A percentile compares a stretch with the other conserved stretches of the same genome.
Evolutionary conservation across 2,329 filamentous ascomycete genomes (phyloP).

Genomic region (Helminthosporium solani): DNA sequence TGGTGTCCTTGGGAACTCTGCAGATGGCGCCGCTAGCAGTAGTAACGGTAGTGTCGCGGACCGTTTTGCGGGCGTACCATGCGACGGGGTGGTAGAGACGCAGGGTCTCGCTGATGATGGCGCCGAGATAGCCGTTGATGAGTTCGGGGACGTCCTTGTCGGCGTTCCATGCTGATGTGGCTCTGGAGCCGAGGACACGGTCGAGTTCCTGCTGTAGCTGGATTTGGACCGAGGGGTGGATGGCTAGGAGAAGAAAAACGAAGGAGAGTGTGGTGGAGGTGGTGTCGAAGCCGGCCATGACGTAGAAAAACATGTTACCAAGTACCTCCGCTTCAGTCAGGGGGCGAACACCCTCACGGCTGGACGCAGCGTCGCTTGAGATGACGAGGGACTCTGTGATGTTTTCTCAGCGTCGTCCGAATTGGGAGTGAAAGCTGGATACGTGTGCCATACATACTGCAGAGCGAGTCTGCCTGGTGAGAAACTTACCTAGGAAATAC

Average conservation of each 20-base stretch:
- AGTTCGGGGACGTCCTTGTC: constrained; percentile 7
- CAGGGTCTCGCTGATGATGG: constrained; percentile 14
- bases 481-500: too few relatives aligned
- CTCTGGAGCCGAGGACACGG: constrained; percentile 1
- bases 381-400: not conserved
- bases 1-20: constrained; percentile 4
- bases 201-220: constrained; percentile 47
- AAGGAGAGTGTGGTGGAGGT: constrained; percentile 49
- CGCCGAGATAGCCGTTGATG: constrained; percentile 12
- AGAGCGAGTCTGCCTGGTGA: too few relatives aligned
- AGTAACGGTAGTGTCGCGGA: constrained; percentile 2
- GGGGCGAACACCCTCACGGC: not conserved
- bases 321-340: constrained; percentile 13
- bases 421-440: too few relatives aligned
- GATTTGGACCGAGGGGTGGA: constrained; percentile 47
- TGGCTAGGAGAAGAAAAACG: constrained; percentile 47
- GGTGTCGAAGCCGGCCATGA: constrained; percentile 18
- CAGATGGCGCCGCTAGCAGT: constrained; percentile 1
- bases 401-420: not conserved
- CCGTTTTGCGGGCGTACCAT: constrained; percentile 1
- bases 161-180: constrained; percentile 6
- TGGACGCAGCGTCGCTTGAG: not conserved
- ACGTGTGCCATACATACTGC: too few relatives aligned
- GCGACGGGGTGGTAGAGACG: constrained; percentile 10
- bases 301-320: constrained; percentile 16